Evolutionary conservation across 2,329 filamentous ascomycete species (phyloP).

Genomic region (Beauveria pseudobassiana): DNA sequence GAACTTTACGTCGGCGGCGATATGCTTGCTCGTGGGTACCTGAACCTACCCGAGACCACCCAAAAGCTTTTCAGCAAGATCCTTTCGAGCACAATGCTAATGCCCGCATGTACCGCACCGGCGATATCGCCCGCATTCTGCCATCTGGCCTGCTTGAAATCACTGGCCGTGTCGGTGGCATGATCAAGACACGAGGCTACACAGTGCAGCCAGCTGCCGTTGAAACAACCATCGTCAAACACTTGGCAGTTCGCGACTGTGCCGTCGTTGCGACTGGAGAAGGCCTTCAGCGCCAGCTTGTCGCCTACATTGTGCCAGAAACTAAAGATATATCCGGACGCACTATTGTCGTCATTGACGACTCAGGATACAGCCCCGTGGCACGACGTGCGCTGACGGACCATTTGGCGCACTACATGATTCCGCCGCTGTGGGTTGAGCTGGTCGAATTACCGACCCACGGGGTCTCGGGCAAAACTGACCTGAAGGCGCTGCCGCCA

Average conservation of each 20-base stretch:
- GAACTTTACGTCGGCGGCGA: slow-evolving; percentile 72
- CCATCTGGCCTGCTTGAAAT: slow-evolving; percentile 65
- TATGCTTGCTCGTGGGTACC: slow-evolving; percentile 66
- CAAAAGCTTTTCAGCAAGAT: slow-evolving; percentile 61
- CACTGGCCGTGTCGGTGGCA: slow-evolving; percentile 66
- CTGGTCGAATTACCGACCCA: slow-evolving; percentile 65
- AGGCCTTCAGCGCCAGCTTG: slow-evolving; percentile 65
- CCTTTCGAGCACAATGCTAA: slow-evolving; percentile 52
- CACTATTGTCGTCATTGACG: slow-evolving; percentile 57
- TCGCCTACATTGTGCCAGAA: slow-evolving; percentile 70
- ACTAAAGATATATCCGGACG: slow-evolving; percentile 50
- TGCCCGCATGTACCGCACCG: slow-evolving; percentile 67
- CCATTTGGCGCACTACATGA: slow-evolving; percentile 75
- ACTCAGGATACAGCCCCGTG: slow-evolving; percentile 62
- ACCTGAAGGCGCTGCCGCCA: slow-evolving; percentile 62
- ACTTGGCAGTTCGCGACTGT: slow-evolving; percentile 64
- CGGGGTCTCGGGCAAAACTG: slow-evolving; percentile 71
- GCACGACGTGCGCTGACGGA: slow-evolving; percentile 57
- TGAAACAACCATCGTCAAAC: slow-evolving; percentile 61
- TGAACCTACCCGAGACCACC: slow-evolving; percentile 73
- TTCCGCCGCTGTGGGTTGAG: slow-evolving; percentile 70
- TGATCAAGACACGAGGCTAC: slow-evolving; percentile 77
- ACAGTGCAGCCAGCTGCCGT: slow-evolving; percentile 72
- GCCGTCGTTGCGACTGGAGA: slow-evolving; percentile 69
- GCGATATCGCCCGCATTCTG: slow-evolving; percentile 61